These are phyloP conservation scores for Barnettozyma californica DNA, from an alignment of 805 yeast species.

Conservation along the genomic window DNA sequence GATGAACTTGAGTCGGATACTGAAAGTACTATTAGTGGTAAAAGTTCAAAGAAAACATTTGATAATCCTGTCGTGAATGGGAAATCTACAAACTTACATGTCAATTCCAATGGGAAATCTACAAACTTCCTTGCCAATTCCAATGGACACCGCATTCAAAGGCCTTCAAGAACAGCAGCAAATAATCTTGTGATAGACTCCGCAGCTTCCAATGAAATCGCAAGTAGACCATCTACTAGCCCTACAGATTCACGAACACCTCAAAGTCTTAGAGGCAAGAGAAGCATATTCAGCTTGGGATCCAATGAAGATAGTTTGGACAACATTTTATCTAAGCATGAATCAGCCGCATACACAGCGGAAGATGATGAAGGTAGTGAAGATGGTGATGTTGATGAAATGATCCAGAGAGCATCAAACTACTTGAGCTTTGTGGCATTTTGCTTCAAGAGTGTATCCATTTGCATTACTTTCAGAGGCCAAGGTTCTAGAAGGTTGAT, in stretches of 20 bases:
- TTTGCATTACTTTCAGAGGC: conserved; percentile 74
- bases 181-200: not conserved
- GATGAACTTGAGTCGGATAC: conserved; percentile 10
- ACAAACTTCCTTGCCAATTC: not conserved
- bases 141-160: not conserved
- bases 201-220: not conserved
- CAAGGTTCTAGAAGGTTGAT: conserved; percentile 62
- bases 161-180: not conserved
- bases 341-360: not conserved
- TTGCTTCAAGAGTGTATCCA: conserved; percentile 40
- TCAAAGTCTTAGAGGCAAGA: conserved; percentile 1
- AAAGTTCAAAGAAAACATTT: not conserved
- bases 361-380: conserved; percentile 6
- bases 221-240: not conserved
- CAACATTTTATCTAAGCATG: conserved; percentile 1
- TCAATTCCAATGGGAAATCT: not conserved
- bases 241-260: not conserved
- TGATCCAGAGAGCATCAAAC: conserved; percentile 72
- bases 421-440: conserved; percentile 64
- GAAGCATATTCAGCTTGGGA: conserved; percentile 9
- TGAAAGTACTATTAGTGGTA: not conserved
- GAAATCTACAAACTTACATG: not conserved
- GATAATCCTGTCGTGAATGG: not conserved
- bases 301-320: conserved; percentile 14
- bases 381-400: conserved; percentile 43